A percentile compares a stretch with the other conserved stretches of the same genome.
Conservation (phyloP, 2,329 filamentous ascomycete genomes). For the Scopulariopsis brevicaulis region DNA sequence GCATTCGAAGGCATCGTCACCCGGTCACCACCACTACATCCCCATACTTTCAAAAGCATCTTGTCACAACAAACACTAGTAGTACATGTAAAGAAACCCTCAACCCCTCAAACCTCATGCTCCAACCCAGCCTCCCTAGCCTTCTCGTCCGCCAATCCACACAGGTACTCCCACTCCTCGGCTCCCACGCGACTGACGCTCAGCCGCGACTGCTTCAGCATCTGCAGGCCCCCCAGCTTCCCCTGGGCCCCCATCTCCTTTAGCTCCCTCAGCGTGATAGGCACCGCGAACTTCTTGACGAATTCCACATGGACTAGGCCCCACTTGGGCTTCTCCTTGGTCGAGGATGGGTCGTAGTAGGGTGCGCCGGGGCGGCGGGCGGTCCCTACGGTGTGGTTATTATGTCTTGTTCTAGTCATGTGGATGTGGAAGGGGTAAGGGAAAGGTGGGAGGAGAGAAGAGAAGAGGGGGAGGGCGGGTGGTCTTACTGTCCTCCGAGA, state of each 20-base stretch:
- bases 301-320: constrained; percentile 83
- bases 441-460: neutral
- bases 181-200: constrained; percentile 63
- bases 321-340: constrained; percentile 50
- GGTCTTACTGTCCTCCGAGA: constrained; percentile 60
- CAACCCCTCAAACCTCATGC: constrained; percentile 14
- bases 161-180: constrained; percentile 55
- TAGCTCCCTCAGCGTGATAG: constrained; percentile 61
- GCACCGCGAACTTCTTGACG: constrained; percentile 64
- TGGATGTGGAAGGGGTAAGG: neutral
- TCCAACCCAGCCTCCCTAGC: constrained; percentile 23
- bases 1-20: no score
- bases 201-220: constrained; percentile 69
- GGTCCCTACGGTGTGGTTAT: constrained; percentile 14
- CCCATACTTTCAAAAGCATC: no score
- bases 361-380: constrained; percentile 30
- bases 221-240: constrained; percentile 61
- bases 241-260: constrained; percentile 49
- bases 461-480: constrained; percentile 6
- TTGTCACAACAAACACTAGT: neutral
- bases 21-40: neutral
- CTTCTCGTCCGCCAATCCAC: constrained; percentile 34
- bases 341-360: constrained; percentile 76
- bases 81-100: neutral
- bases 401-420: neutral